phyloP scores from a whole-genome alignment of 2,329 filamentous ascomycete genomes.

The Talaromyces sp. region DNA sequence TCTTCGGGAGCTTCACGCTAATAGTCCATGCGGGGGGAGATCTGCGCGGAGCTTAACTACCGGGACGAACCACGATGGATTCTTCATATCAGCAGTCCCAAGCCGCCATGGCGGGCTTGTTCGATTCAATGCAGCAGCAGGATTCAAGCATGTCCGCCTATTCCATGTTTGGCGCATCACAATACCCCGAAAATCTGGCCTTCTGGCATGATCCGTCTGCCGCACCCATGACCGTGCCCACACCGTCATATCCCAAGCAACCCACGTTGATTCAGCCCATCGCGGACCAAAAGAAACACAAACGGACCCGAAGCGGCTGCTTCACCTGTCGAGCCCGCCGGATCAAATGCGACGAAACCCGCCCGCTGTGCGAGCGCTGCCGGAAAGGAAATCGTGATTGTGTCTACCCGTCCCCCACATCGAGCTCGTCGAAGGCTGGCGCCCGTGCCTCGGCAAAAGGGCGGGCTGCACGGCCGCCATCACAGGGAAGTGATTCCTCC shows the following conservation, averaged over 20 bases:
- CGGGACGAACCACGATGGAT: constrained; percentile 28
- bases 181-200: constrained; percentile 47
- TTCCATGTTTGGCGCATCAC: constrained; percentile 37
- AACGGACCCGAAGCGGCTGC: constrained; percentile 89
- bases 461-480: constrained; percentile 41
- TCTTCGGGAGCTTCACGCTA: constrained; percentile 11
- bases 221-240: constrained; percentile 21
- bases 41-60: constrained; percentile 10
- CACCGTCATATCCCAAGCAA: constrained; percentile 29
- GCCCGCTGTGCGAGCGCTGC: constrained; percentile 86
- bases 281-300: constrained; percentile 81
- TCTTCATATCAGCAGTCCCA: constrained; percentile 32
- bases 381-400: constrained; percentile 90
- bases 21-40: constrained; percentile 15
- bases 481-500: constrained; percentile 54
- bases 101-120: constrained; percentile 32
- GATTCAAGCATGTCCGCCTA: constrained; percentile 34
- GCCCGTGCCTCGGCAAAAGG: constrained; percentile 48
- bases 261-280: constrained; percentile 34
- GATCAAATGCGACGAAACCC: constrained; percentile 92
- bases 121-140: constrained; percentile 30
- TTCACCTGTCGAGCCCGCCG: constrained; percentile 86
- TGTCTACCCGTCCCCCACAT: constrained; percentile 71
- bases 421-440: constrained; percentile 46
- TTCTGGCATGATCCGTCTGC: constrained; percentile 46